Evolutionary conservation across 2,329 filamentous ascomycete species (phyloP).

Genomic region (Aspergillus unguis): DNA sequence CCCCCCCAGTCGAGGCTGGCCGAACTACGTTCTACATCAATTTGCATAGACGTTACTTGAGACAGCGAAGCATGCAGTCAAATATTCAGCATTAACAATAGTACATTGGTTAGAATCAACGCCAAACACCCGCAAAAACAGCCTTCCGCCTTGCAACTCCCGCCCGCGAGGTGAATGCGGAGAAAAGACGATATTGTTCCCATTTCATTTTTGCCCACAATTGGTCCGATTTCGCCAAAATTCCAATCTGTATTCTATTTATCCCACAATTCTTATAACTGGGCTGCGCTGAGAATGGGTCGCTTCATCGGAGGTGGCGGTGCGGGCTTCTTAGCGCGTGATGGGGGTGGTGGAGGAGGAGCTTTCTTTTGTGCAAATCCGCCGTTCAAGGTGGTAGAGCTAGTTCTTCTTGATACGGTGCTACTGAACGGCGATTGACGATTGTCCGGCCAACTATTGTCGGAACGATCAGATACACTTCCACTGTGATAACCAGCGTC

Average conservation of each 20-base stretch:
- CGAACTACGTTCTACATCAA: background rate
- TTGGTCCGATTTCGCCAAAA: background rate
- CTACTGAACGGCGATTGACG: conserved; percentile 54
- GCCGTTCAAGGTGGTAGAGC: conserved; percentile 43
- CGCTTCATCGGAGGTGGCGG: conserved; percentile 65
- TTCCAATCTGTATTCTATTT: background rate
- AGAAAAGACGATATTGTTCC: background rate
- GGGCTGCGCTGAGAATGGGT: conserved; percentile 31
- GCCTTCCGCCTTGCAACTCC: background rate
- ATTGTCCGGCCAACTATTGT: conserved; percentile 51
- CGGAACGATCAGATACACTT: conserved; percentile 48
- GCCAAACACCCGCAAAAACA: background rate
- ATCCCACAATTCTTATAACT: conserved; percentile 15
- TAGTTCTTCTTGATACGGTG: conserved; percentile 50
- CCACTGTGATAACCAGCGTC: conserved; percentile 49
- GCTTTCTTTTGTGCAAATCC: conserved; percentile 47
- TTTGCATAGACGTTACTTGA: background rate
- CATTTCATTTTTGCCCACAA: too few relatives aligned
- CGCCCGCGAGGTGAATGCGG: conserved; percentile 8
- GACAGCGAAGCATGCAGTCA: background rate
- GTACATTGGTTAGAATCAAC: conserved; percentile 4
- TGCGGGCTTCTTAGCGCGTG: conserved; percentile 62
- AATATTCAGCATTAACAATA: conserved; percentile 7
- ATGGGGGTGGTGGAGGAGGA: conserved; percentile 61
- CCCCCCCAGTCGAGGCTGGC: background rate